phyloP scores from a whole-genome alignment of 2,329 filamentous ascomycete genomes.

The Cladophialophora carrionii region DNA sequence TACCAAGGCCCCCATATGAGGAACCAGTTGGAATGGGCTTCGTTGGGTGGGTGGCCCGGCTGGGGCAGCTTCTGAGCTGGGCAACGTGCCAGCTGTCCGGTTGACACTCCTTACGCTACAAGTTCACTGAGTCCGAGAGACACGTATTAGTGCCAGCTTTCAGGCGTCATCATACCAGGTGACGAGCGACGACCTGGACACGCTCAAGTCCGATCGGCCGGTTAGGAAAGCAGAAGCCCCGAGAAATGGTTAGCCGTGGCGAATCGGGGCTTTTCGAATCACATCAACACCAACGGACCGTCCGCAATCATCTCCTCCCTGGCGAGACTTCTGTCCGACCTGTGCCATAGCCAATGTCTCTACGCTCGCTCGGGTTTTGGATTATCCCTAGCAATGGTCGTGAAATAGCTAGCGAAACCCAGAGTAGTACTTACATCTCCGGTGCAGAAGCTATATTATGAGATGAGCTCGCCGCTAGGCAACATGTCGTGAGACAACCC shows the following conservation, averaged over 20 bases:
- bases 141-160: background rate
- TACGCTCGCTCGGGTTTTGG: background rate
- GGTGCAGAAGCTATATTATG: background rate
- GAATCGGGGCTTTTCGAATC: background rate
- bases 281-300: background rate
- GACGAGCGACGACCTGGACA: background rate
- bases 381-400: background rate
- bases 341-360: background rate
- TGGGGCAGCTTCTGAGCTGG: conserved; percentile 23
- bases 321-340: background rate
- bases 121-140: background rate
- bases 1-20: background rate
- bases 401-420: background rate
- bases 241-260: background rate
- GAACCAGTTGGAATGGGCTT: conserved; percentile 12
- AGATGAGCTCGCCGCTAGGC: background rate
- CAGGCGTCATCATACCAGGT: background rate
- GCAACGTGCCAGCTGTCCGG: background rate
- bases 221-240: background rate
- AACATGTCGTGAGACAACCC: background rate
- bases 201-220: background rate
- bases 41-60: conserved; percentile 22
- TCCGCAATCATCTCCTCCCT: background rate
- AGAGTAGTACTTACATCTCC: background rate
- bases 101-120: background rate